Evolutionary conservation across 768 basidiomycete genomes (phyloP), one percentile per base, ranked within the genome.

Genomic region (Tricholoma matsutake): DNA sequence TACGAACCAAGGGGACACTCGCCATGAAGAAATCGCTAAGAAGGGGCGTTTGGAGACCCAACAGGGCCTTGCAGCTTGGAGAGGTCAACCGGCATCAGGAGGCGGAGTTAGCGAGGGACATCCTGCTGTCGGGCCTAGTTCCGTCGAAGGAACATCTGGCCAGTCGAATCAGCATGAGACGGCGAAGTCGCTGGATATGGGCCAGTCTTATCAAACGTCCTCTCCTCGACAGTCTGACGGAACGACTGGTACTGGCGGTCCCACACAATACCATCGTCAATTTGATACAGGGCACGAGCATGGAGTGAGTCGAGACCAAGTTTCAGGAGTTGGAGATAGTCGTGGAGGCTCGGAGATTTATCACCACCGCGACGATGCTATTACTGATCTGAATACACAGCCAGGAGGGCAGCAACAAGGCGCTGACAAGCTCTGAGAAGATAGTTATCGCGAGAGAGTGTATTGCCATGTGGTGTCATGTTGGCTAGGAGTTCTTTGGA

Each of bases 1-100:
- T 10, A 64, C 72, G 1, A 67, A 70, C 4, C 64, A 70, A 10
- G 67, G 68, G 0, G 68, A 67, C 5, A 60, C 65, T 6, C 71
- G 68, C 16, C 70, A 82, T 6, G 76, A 77, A 4, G 75, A 76
- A 3, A 72, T 79, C 6, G 72, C 70, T 0, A 47, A 66, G 4
- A 67, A 74, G 49, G 82, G 83, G 1, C 71, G 75, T 20, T 32
- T 70, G 29, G 80, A 84, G 62, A 66, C 76, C 13, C 68, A 79
- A 58, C 66, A 72, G 32, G 83, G 81, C 0, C 53, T 81, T 37
- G 74, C 72, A 0, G 71, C 68, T 22, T 45, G 73, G 28, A 68
- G 58, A 47, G 63, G 69, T 20, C 43, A 2, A 14, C 31, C 55
- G 11, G 32, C 25, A 4, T n/a, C 39, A n/a, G 11, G 4, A 7